Percentiles rank a stretch among this genome's conserved stretches.
phyloP scores from a whole-genome alignment of 176 grass and related monocot genomes.

The Neostapfia colusana region DNA sequence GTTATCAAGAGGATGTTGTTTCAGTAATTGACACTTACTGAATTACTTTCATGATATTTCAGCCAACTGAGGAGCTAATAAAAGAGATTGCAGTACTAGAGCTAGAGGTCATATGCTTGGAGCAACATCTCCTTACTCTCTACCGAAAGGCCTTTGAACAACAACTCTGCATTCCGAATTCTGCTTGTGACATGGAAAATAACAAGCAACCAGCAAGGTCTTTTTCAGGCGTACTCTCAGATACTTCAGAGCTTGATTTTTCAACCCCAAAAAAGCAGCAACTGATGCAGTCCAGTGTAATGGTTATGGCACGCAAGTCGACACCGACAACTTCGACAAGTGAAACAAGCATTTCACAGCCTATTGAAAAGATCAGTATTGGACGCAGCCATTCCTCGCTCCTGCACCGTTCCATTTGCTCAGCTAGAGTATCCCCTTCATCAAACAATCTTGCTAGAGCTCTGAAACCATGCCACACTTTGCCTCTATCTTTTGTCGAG shows the following conservation, averaged over 20 bases:
- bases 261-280: slow-evolving; percentile 48
- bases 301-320: slow-evolving; percentile 51
- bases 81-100: slow-evolving; percentile 89
- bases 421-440: slow-evolving; percentile 68
- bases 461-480: slow-evolving; percentile 76
- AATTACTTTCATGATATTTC: slow-evolving; percentile 36
- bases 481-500: slow-evolving; percentile 74
- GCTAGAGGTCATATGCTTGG: slow-evolving; percentile 93
- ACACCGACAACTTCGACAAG: slow-evolving; percentile 35
- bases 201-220: slow-evolving; percentile 38
- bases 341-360: slow-evolving; percentile 30
- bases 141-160: slow-evolving; percentile 81
- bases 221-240: slow-evolving; percentile 45
- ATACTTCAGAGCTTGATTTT: slow-evolving; percentile 35
- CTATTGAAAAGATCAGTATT: slow-evolving; percentile 32
- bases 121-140: slow-evolving; percentile 74
- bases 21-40: slow-evolving; percentile 17
- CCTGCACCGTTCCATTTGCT: slow-evolving; percentile 66
- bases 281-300: slow-evolving; percentile 42
- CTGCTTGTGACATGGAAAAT: slow-evolving; percentile 27
- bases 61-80: slow-evolving; percentile 79
- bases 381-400: slow-evolving; percentile 85
- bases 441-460: slow-evolving; percentile 68
- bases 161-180: slow-evolving; percentile 40
- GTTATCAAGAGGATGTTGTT: not conserved